Evolutionary conservation across 2,329 filamentous ascomycete species (phyloP), one percentile per base, ranked within the genome.

Genomic region (Cryoendolithus antarcticus): DNA sequence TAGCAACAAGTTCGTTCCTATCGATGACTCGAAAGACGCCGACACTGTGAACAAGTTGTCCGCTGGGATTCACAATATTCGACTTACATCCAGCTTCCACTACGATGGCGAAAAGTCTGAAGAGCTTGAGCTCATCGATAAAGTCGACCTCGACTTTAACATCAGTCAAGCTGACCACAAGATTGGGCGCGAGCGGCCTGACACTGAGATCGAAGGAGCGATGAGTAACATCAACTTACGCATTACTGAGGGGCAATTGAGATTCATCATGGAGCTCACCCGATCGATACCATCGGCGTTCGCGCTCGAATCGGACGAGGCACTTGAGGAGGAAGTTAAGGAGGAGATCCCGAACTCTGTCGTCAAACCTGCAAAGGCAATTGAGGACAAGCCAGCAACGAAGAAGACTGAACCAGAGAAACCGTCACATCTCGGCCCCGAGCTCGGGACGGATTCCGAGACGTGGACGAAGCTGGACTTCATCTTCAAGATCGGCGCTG

Each of bases 381-480:
- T 65, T 61, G 56, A 67, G 65, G 15, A 60, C 58, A 42, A 47
- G 12, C 49, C 47, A 9, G 30, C 39, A 10, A 30, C 29, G 11
- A 32, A 39, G 13, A 35, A 51, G 8, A 41, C 46, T 6, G 32
- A 46, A 19, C 46, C 39, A 2, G 48, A 48, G 5, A 48, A 53
- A 37, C 63, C 37, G 53, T 52, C 54, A 1, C 47, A 56, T 28
- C 54, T 53, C n/a, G 50, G 50, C 3, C 84, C 86, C 1, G 86
- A 93, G 56, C 68, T 91, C 6, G 75, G 77, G 5, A 70, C 74
- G 0, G 68, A 74, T 39, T 67, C 75, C 1, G 75, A 85, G 44
- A 80, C 77, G 2, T 98, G 89, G 89, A 93, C 88, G 0, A 93
- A 89, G 54, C 72, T 98, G 40, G 91, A 98, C 55, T 72, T 98